Percentiles rank a stretch among this genome's conserved stretches.
Conservation (phyloP, 306 rosid genomes). For the Rubus parviflorus region DNA sequence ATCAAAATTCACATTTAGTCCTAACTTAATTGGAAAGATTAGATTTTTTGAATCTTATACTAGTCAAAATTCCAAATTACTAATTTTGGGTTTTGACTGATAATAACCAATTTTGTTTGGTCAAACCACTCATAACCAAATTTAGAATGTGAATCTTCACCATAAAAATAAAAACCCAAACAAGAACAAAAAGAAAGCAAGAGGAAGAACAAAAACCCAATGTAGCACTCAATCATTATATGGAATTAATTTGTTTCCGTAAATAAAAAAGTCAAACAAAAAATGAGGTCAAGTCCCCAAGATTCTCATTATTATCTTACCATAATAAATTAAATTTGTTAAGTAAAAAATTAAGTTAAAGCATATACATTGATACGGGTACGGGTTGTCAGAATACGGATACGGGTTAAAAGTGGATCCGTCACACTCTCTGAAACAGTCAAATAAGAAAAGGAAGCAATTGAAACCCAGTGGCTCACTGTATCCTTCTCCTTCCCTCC, state of each 20-base stretch:
- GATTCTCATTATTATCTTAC: background rate
- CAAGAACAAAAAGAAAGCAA: background rate
- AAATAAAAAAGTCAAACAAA: background rate
- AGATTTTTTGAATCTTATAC: background rate
- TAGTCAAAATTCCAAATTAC: constrained; percentile 5
- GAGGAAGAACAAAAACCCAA: background rate
- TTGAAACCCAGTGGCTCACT: constrained; percentile 27
- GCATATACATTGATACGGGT: background rate
- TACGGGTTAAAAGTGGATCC: constrained; percentile 8
- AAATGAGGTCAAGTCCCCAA: background rate
- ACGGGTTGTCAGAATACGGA: background rate
- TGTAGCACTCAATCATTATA: background rate
- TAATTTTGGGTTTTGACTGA: background rate
- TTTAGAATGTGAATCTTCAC: constrained; percentile 4
- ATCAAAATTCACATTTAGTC: background rate
- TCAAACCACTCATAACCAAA: constrained; percentile 9
- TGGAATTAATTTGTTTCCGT: background rate
- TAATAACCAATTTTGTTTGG: background rate
- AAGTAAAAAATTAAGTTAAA: background rate
- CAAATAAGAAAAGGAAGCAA: constrained; percentile 19
- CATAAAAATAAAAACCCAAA: background rate
- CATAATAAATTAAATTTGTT: background rate
- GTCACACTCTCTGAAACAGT: constrained; percentile 7
- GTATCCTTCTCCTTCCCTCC: constrained; percentile 1
- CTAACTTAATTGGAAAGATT: background rate